Conservation (phyloP, 495 filamentous ascomycete species). For the Penicillium nucicola region DNA sequence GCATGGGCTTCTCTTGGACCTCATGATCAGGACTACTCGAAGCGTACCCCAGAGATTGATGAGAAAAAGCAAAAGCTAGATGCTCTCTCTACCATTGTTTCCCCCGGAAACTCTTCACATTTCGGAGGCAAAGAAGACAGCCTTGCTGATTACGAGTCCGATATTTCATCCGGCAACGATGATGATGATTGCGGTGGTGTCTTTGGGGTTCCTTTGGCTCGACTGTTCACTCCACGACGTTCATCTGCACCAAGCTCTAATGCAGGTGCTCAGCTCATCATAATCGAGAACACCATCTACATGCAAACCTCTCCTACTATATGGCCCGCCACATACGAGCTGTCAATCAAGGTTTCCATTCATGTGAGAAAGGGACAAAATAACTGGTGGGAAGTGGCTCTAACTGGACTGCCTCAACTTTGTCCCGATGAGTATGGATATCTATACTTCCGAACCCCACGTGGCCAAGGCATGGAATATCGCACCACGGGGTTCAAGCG, state of each 20-base stretch:
- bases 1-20: too few relatives aligned
- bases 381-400: conserved; percentile 29
- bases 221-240: neutral
- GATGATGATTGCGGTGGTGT: neutral
- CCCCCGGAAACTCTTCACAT: too few relatives aligned
- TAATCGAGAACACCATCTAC: conserved; percentile 19
- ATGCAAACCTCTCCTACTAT: conserved; percentile 14
- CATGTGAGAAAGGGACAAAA: conserved; percentile 10
- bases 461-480: conserved; percentile 28
- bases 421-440: conserved; percentile 20
- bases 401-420: conserved; percentile 32
- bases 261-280: conserved; percentile 13
- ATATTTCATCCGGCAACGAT: too few relatives aligned
- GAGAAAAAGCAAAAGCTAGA: too few relatives aligned
- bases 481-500: conserved; percentile 29
- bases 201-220: neutral
- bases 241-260: neutral
- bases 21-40: too few relatives aligned
- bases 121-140: too few relatives aligned
- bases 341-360: conserved; percentile 14
- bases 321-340: conserved; percentile 16
- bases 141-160: too few relatives aligned
- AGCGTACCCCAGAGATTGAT: too few relatives aligned
- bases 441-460: conserved; percentile 30
- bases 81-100: too few relatives aligned